phyloP scores from a whole-genome alignment of 805 yeast genomes.

The Grigorovia yakushimaensis region DNA sequence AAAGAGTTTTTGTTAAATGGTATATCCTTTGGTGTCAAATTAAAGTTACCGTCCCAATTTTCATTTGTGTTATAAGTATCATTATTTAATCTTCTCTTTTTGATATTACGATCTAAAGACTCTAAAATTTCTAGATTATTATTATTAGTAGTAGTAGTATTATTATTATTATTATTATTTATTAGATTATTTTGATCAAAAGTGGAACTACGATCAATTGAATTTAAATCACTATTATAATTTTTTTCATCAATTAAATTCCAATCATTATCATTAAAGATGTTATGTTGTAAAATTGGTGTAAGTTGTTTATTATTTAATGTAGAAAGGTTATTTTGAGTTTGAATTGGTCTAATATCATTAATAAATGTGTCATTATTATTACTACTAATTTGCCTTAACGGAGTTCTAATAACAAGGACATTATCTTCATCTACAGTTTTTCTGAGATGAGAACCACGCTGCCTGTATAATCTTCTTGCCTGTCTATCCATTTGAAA shows the following conservation, averaged over 20 bases:
- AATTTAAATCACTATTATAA: not conserved
- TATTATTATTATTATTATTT: too few species aligned
- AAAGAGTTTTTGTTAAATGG: constrained; percentile 12
- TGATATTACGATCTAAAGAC: not conserved
- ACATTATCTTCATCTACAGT: constrained; percentile 16
- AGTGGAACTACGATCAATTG: not conserved
- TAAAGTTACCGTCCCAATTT: not conserved
- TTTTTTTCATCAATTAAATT: not conserved
- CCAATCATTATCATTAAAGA: not conserved
- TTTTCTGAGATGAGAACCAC: constrained; percentile 24
- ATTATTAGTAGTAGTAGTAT: too few species aligned
- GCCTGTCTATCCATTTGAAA: constrained; percentile 20
- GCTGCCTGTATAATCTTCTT: constrained; percentile 23
- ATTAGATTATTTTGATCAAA: too few species aligned
- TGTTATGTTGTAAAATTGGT: not conserved
- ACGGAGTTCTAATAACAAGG: constrained; percentile 13
- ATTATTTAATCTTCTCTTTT: not conserved
- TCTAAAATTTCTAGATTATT: not conserved
- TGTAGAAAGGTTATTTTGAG: too few species aligned
- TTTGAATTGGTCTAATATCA: too few species aligned
- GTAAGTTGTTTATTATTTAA: not conserved
- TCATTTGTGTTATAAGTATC: not conserved
- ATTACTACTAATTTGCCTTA: not conserved
- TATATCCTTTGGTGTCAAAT: not conserved
- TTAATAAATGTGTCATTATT: not conserved